A percentile compares a stretch with the other conserved stretches of the same genome.
Evolutionary conservation across 2,329 filamentous ascomycete genomes (phyloP).

Genomic region (Beauveria varroae): DNA sequence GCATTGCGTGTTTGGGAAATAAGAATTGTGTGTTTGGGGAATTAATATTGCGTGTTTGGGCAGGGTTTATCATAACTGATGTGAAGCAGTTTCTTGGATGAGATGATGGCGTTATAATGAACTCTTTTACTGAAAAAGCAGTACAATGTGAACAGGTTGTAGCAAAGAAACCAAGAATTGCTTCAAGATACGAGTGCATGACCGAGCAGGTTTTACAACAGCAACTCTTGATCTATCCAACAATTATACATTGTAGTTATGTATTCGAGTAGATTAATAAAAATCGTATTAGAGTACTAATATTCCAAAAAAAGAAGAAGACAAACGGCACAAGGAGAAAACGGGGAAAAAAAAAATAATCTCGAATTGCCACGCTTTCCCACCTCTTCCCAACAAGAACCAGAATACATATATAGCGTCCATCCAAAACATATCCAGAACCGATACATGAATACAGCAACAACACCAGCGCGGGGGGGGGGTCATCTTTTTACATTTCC

Average conservation of each 20-base stretch:
- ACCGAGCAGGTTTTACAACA: no score
- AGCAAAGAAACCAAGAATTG: not conserved
- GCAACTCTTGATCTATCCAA: not conserved
- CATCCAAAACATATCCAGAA: not conserved
- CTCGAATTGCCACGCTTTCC: not conserved
- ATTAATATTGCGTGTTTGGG: no score
- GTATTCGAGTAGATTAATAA: not conserved
- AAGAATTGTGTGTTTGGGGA: no score
- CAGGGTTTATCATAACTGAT: no score
- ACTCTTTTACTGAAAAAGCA: not conserved
- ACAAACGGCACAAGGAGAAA: no score
- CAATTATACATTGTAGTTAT: not conserved
- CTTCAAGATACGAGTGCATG: not conserved
- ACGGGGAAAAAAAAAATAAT: no score
- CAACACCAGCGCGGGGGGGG: not conserved
- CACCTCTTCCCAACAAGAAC: not conserved
- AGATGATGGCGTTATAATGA: not conserved
- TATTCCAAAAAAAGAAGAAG: not conserved
- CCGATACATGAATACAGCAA: not conserved
- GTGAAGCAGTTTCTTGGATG: not conserved
- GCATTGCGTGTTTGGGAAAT: no score
- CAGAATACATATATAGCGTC: not conserved
- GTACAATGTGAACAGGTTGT: no score
- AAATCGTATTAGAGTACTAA: not conserved
- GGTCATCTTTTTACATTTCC: slow-evolving; percentile 31